phyloP scores from a whole-genome alignment of 768 basidiomycete genomes.

The Suillus clintonianus region DNA sequence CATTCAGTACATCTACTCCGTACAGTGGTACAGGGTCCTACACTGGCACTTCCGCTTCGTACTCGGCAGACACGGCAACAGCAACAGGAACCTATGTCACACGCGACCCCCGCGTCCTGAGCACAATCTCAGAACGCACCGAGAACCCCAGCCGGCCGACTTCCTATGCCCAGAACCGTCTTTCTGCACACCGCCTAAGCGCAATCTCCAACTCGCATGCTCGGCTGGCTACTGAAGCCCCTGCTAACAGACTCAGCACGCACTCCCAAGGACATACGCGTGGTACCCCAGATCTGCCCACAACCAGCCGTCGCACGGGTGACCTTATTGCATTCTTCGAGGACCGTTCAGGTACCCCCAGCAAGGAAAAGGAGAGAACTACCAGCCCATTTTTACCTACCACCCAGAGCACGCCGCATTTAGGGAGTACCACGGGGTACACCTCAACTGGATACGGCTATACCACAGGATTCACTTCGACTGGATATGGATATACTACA shows the following conservation, averaged over 20 bases:
- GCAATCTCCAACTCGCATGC: conserved; percentile 29
- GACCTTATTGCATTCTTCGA: conserved; percentile 80
- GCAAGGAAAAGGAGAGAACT: conserved; percentile 52
- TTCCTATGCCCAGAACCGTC: conserved; percentile 29
- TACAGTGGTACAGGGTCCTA: conserved; percentile 30
- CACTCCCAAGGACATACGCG: not conserved
- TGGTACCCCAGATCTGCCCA: conserved; percentile 39
- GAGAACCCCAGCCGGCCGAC: conserved; percentile 67
- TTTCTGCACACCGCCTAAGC: conserved; percentile 2
- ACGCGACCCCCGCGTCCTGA: conserved; percentile 55
- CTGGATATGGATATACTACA: conserved; percentile 23
- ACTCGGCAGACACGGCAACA: conserved; percentile 18
- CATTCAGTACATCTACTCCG: conserved; percentile 23
- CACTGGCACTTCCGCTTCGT: conserved; percentile 34
- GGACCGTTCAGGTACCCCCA: conserved; percentile 45
- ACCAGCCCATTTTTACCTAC: conserved; percentile 34
- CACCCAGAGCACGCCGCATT: conserved; percentile 43
- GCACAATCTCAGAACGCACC: conserved; percentile 77
- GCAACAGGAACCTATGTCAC: conserved; percentile 36
- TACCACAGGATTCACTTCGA: conserved; percentile 18
- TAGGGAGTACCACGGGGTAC: conserved; percentile 36
- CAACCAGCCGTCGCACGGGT: conserved; percentile 55
- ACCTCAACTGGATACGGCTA: conserved; percentile 37
- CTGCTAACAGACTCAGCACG: not conserved
- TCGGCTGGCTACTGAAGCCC: conserved; percentile 33